A percentile compares a stretch with the other conserved stretches of the same genome.
Evolutionary conservation across 2,329 filamentous ascomycete genomes (phyloP).

Genomic region (Lachnum nothofagi): DNA sequence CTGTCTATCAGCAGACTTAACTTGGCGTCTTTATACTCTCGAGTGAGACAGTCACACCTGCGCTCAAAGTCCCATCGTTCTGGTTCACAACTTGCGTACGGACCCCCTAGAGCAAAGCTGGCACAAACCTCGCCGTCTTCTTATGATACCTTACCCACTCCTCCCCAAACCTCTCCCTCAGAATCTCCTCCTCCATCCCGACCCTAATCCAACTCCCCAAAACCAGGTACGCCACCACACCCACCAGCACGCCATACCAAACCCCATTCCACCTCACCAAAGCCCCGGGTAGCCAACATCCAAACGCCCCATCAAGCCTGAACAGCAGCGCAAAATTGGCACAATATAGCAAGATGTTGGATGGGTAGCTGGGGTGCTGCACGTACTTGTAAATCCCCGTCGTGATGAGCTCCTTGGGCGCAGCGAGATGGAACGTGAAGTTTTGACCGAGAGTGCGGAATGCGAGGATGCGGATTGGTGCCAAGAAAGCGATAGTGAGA

Average conservation of each 20-base stretch:
- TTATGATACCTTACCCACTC: conserved; percentile 47
- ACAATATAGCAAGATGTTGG: conserved; percentile 35
- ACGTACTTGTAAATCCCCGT: conserved; percentile 69
- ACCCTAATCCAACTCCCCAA: conserved; percentile 36
- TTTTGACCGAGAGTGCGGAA: conserved; percentile 44
- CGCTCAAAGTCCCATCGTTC: no score
- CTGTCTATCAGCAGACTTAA: no score
- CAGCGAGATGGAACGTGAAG: conserved; percentile 49
- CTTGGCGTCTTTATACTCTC: no score
- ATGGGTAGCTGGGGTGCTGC: conserved; percentile 76
- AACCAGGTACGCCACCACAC: conserved; percentile 5
- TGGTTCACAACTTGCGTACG: no score
- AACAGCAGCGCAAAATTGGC: conserved; percentile 32
- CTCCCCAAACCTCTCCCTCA: conserved; percentile 41
- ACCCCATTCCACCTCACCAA: conserved; percentile 12
- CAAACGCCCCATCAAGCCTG: conserved; percentile 36
- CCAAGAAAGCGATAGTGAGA: conserved; percentile 21
- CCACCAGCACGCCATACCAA: neutral
- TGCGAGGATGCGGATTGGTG: conserved; percentile 34
- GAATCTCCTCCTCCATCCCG: conserved; percentile 47
- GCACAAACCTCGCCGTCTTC: conserved; percentile 45
- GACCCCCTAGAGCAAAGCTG: conserved; percentile 37
- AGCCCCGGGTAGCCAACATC: conserved; percentile 36
- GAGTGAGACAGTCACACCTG: no score
- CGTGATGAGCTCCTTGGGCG: conserved; percentile 67